Evolutionary conservation across 2,329 filamentous ascomycete genomes (phyloP), one percentile per base, ranked within the genome.

Genomic region (Colletotrichum lupini): DNA sequence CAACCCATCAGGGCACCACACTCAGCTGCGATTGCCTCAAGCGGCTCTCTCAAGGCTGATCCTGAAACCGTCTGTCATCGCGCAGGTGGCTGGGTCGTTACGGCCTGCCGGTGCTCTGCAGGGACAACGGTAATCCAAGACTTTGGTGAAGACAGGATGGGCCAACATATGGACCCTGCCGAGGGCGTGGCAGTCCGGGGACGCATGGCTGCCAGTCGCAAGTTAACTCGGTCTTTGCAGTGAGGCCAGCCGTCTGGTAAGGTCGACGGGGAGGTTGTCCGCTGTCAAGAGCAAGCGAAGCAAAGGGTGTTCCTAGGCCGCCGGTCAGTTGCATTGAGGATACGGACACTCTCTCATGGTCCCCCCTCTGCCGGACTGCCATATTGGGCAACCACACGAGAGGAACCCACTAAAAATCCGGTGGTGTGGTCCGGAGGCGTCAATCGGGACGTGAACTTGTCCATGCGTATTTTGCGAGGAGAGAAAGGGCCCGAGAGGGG

Each of bases 11-110:
- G 56, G 53, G 49, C 14, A 30, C 4, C 49, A 65, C 16, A 22
- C 4, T 49, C 42, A 24, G 35, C 53, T 58, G 59, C 56, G 28
- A 32, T 53, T 49, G 28, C 32, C 55, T 24, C 32, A 28, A 61
- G 28, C 42, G 19, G 32, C 26, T 61, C 55, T 28, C 32, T 52
- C 46, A 28, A 46, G 56, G 46, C 60, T 56, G 46, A 37, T 57
- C 60, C 66, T 70, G 67, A 73, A 73, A 70, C 67, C 52, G 22
- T 22, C 35, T 66, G 35, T 56, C 67, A 70, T 66, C 70, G 60
- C 66, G 60, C 70, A 70, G 46, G 56, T 70, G 70, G 56, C 70
- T 73, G 46, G 66, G 55, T 65, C 56, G 46, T 70, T 59, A 58
- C 53, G 49, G 30, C 32, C 56, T 69, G 35, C 60, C 32, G 26